A percentile compares a stretch with the other conserved stretches of the same genome.
Conservation (phyloP, 768 basidiomycete genomes). For the Podaxis sp. region DNA sequence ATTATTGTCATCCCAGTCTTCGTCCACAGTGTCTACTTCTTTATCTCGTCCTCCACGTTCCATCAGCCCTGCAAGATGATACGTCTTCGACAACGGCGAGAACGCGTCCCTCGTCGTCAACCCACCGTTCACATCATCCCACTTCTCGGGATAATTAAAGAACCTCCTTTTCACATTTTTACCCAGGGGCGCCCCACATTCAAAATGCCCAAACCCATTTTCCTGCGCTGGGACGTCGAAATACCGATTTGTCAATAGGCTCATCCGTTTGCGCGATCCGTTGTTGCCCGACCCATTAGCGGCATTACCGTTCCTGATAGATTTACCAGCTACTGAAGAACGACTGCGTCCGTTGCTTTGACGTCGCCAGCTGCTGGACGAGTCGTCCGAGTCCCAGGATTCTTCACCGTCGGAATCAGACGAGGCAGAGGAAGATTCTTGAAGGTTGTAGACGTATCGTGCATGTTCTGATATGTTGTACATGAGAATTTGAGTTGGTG, state of each 20-base stretch:
- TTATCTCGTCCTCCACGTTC: constrained; percentile 23
- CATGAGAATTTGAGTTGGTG: not conserved
- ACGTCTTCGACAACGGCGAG: constrained; percentile 14
- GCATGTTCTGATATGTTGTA: constrained; percentile 51
- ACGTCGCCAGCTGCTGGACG: constrained; percentile 29
- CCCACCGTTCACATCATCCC: constrained; percentile 27
- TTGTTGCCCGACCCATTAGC: constrained; percentile 22
- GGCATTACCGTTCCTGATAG: constrained; percentile 16
- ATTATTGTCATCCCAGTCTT: constrained; percentile 21
- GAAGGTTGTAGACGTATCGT: constrained; percentile 61
- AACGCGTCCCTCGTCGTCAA: constrained; percentile 18
- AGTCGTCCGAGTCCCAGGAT: constrained; percentile 55
- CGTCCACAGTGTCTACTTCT: constrained; percentile 21
- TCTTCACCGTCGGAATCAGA: constrained; percentile 37
- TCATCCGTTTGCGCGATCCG: constrained; percentile 55
- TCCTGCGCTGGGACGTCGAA: constrained; percentile 49
- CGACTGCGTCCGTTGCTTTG: constrained; percentile 21
- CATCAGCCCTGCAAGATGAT: constrained; percentile 19
- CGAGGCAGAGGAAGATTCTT: constrained; percentile 43
- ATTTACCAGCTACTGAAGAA: not conserved
- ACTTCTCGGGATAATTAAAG: constrained; percentile 48
- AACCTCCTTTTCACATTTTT: constrained; percentile 49
- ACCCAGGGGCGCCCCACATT: constrained; percentile 28
- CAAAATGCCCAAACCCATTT: constrained; percentile 41
- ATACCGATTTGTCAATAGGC: constrained; percentile 61